phyloP scores from a whole-genome alignment of 352 stramenopile genomes.

The Phytopythium ostracodes region DNA sequence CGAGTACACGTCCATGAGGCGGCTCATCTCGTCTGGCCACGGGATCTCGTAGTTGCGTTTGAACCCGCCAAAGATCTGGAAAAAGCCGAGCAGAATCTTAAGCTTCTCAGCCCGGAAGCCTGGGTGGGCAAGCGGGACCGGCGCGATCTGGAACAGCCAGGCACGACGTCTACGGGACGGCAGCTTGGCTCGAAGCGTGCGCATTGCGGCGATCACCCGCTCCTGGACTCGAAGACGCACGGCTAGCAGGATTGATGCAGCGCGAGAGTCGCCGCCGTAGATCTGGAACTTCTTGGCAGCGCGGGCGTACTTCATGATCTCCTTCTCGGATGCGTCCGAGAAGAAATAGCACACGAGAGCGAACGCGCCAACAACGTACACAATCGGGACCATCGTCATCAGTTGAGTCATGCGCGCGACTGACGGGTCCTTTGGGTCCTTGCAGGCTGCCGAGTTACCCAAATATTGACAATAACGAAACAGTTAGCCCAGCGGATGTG shows the following conservation, averaged over 20 bases:
- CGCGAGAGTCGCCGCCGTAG: conserved; percentile 20
- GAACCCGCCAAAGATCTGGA: conserved; percentile 71
- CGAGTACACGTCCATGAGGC: conserved; percentile 63
- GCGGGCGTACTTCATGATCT: conserved; percentile 44
- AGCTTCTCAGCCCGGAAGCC: conserved; percentile 61
- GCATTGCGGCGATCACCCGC: conserved; percentile 13
- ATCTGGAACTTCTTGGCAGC: conserved; percentile 55
- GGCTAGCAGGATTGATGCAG: conserved; percentile 18
- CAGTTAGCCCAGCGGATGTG: not conserved
- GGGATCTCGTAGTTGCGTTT: conserved; percentile 73
- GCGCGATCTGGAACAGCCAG: conserved; percentile 42
- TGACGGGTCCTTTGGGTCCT: conserved; percentile 28
- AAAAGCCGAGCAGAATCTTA: conserved; percentile 76
- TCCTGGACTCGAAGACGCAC: conserved; percentile 23
- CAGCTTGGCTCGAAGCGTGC: not conserved
- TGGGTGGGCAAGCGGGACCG: conserved; percentile 13
- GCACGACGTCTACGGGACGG: not conserved
- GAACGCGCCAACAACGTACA: conserved; percentile 24
- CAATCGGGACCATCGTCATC: conserved; percentile 40
- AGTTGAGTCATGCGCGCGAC: conserved; percentile 32
- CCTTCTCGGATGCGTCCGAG: conserved; percentile 37
- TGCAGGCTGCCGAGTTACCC: conserved; percentile 22
- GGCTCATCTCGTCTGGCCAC: conserved; percentile 54
- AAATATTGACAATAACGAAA: not conserved
- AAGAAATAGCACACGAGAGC: conserved; percentile 43